A percentile compares a stretch with the other conserved stretches of the same genome.
These are phyloP conservation scores for Venturia carpophila DNA, from an alignment of 2,329 filamentous ascomycete genomes.

Conservation along the genomic window DNA sequence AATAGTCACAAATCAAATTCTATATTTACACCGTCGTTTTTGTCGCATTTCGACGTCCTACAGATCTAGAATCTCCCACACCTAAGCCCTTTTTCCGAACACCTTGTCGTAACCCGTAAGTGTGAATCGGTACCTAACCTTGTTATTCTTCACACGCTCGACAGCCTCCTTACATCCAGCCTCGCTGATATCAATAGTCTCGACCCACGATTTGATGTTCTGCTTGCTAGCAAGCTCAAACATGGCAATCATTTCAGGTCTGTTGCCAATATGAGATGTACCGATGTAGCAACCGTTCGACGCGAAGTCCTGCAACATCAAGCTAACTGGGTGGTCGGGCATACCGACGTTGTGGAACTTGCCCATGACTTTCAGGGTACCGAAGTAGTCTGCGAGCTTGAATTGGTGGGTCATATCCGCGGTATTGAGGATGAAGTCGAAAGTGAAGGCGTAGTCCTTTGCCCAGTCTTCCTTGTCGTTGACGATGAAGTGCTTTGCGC, in stretches of 20 bases:
- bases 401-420: constrained; percentile 63
- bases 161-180: constrained; percentile 63
- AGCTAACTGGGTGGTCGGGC: constrained; percentile 66
- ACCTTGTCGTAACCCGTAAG: constrained; percentile 60
- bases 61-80: too few species aligned
- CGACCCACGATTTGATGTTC: constrained; percentile 48
- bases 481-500: constrained; percentile 53
- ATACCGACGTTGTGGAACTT: constrained; percentile 69
- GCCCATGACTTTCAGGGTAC: constrained; percentile 72
- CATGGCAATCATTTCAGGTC: constrained; percentile 45
- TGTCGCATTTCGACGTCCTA: background rate
- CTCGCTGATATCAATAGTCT: constrained; percentile 64
- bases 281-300: constrained; percentile 57
- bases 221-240: constrained; percentile 43
- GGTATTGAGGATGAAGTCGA: constrained; percentile 71
- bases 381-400: constrained; percentile 64
- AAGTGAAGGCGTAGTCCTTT: constrained; percentile 49
- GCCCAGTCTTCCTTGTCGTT: constrained; percentile 53
- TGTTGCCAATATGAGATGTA: constrained; percentile 44
- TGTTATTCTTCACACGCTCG: constrained; percentile 55
- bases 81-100: constrained; percentile 45
- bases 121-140: constrained; percentile 66
- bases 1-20: background rate
- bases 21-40: background rate
- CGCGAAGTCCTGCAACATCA: constrained; percentile 65